Base-by-base conservation (phyloP, 192 early-diverging fungal genomes). In the Backusella mclennaniae region DNA sequence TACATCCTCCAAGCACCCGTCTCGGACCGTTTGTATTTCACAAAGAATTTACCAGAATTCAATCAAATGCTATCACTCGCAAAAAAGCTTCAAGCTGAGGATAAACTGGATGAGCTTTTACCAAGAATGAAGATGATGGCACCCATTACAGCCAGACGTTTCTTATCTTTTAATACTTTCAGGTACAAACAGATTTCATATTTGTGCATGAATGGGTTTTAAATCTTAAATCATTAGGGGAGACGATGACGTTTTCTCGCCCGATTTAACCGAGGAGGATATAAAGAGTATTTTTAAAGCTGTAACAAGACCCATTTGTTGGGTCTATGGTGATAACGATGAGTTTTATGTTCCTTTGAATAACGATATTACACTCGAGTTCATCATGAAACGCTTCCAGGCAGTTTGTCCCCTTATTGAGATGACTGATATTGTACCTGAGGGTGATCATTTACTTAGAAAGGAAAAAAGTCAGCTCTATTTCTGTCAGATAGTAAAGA, bases 1-100 rank as follows among this genome's bases (percentile, higher is more conserved):
- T 71, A 82, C 0, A 77, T 86, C 19, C 49, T 86, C 12, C 85
- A 86, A 49, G 85, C 80, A 17, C 80, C 83, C 19, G 85, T 86
- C 4, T 86, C 83, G 0, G 85, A 86, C 63, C 63, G 85, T 52
- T 81, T 83, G 71, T 82, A 74, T 44, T 78, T 81, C 67, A 15
- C 21, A 26, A 66, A 49, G 15, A 74, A 73, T 0, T 49, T 83
- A 3, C 77, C 80, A 19, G 78, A 76, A 26, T 83, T 74, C 66
- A 71, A 68, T 0, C 49, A 79, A 46, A 78, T 81, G 26, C 9
- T 86, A 8, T 39, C 63, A 11, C 38, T 84, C 12, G 79, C 85
- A 12, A 80, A 71, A 36, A 63, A 69, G 35, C 81, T 86, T 72
- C 74, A 74, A 23, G 46, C 76, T 17, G 75, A 82, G 71, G 77